Percentiles rank a stretch among this genome's conserved stretches.
Conservation (phyloP, 2,329 filamentous ascomycete species). For the Aureobasidium leucospermi region DNA sequence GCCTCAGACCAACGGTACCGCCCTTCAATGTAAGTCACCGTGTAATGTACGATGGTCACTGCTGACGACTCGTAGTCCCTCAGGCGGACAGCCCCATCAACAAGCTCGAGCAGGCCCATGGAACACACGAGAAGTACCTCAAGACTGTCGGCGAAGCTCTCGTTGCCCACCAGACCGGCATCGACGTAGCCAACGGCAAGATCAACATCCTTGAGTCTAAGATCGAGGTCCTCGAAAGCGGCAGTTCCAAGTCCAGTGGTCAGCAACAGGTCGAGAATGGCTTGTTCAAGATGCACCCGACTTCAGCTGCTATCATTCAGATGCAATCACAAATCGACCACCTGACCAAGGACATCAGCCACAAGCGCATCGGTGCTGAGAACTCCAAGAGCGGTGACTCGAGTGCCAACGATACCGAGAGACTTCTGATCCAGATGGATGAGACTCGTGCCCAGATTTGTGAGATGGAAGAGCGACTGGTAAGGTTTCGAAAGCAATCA, state of each 20-base stretch:
- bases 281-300: neutral
- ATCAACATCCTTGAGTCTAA: neutral
- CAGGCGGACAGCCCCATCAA: neutral
- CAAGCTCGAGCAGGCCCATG: neutral
- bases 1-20: no score
- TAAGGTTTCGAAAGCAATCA: neutral
- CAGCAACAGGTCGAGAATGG: neutral
- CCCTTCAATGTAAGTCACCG: neutral
- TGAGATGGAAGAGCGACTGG: neutral
- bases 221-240: neutral
- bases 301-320: neutral
- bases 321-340: neutral
- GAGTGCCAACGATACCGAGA: neutral
- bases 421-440: neutral
- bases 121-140: neutral
- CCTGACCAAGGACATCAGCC: neutral
- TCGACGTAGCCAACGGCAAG: neutral
- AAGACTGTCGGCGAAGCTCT: neutral
- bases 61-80: neutral
- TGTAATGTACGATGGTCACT: neutral
- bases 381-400: neutral
- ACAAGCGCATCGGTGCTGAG: neutral
- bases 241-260: neutral
- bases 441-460: neutral
- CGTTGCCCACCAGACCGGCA: neutral